phyloP scores from a whole-genome alignment of 2,329 filamentous ascomycete species.

The Zarea fungicola region DNA sequence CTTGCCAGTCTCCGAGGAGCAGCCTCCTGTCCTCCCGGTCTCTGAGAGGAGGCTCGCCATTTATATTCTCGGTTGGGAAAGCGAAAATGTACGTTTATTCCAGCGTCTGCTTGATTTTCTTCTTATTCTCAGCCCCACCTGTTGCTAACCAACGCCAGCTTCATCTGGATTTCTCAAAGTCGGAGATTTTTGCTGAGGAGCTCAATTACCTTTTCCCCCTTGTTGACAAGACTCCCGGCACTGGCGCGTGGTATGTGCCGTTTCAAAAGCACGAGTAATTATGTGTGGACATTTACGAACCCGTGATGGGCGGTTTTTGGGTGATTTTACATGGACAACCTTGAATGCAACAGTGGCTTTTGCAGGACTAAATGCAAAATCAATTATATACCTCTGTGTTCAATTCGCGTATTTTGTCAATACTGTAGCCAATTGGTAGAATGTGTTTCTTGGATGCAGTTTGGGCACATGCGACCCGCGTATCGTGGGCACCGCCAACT shows the following conservation, averaged over 20 bases:
- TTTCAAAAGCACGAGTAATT: background rate
- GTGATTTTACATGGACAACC: too few species aligned
- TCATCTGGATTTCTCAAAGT: conserved; percentile 1
- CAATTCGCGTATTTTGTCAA: too few species aligned
- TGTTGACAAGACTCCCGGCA: background rate
- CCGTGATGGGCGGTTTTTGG: too few species aligned
- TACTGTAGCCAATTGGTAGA: too few species aligned
- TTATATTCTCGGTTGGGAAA: conserved; percentile 8
- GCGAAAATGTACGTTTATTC: background rate
- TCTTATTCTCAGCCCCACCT: background rate
- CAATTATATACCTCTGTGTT: too few species aligned
- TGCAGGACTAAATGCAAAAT: too few species aligned
- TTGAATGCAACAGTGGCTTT: too few species aligned
- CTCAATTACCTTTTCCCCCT: background rate
- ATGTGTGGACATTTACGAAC: too few species aligned
- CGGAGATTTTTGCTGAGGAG: conserved; percentile 3
- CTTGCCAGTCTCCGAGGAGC: too few species aligned
- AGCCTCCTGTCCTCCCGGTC: background rate
- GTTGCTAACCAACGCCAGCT: background rate
- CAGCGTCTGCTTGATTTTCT: background rate
- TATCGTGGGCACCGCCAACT: too few species aligned
- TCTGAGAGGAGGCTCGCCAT: background rate
- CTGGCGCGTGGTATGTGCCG: conserved; percentile 6
- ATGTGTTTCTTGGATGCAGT: too few species aligned
- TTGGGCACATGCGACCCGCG: too few species aligned